A percentile compares a stretch with the other conserved stretches of the same genome.
Evolutionary conservation across 2,329 filamentous ascomycete species (phyloP).

Genomic region (Didymosphaeria variabile): DNA sequence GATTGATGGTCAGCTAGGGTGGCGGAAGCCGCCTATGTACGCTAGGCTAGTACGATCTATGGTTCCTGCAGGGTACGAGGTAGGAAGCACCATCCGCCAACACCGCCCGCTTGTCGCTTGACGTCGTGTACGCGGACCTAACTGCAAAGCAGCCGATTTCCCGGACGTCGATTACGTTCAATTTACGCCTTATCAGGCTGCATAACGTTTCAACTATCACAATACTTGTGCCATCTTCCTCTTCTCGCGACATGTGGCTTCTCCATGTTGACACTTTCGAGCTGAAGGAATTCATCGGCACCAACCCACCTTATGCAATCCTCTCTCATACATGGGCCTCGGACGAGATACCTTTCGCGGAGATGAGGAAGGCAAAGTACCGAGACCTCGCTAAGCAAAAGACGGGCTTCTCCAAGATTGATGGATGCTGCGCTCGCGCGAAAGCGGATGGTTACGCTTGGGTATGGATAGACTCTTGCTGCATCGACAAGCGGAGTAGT

Average conservation of each 20-base stretch:
- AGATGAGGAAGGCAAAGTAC: constrained; percentile 5
- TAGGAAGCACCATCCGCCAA: no score
- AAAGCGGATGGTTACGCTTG: background rate
- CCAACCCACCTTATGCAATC: constrained; percentile 3
- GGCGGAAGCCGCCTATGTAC: no score
- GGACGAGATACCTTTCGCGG: constrained; percentile 2
- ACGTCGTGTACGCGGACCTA: no score
- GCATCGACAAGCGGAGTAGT: constrained; percentile 4
- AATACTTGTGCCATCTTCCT: no score
- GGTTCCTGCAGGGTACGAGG: no score
- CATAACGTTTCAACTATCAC: no score
- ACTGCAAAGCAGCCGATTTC: no score
- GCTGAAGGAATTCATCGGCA: background rate
- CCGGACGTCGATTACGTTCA: no score
- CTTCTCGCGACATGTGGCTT: background rate
- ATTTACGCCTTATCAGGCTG: no score
- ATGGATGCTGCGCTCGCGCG: background rate
- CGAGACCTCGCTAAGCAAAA: background rate
- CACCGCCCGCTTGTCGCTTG: no score
- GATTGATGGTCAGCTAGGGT: no score
- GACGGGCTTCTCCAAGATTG: background rate
- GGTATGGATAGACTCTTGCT: constrained; percentile 6
- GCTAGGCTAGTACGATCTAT: no score
- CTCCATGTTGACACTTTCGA: background rate
- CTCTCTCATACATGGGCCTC: constrained; percentile 10